A percentile compares a stretch with the other conserved stretches of the same genome.
Conservation (phyloP, 768 basidiomycete genomes). For the Suillus ampliporus region DNA sequence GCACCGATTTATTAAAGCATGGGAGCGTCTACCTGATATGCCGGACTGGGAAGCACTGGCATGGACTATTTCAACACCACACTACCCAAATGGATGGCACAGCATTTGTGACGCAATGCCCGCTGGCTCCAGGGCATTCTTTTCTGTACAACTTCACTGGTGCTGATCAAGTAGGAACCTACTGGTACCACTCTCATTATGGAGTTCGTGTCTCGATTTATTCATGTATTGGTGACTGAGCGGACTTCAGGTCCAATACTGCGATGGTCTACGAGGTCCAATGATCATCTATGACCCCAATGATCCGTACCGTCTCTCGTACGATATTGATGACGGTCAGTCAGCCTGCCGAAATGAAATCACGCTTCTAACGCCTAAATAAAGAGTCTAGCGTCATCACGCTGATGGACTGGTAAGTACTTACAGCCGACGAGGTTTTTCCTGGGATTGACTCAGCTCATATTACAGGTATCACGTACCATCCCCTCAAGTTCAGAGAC, state of each 20-base stretch:
- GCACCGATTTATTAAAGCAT: neutral
- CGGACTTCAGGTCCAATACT: slow-evolving; percentile 46
- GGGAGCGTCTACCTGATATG: neutral
- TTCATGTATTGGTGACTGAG: neutral
- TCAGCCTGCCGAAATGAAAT: neutral
- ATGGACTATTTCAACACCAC: neutral
- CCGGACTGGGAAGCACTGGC: neutral
- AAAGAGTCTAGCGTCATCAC: neutral
- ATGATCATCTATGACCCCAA: slow-evolving; percentile 51
- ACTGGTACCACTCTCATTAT: slow-evolving; percentile 5
- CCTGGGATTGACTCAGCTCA: neutral
- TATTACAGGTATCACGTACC: neutral
- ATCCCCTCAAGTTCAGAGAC: slow-evolving; percentile 4
- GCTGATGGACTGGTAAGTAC: slow-evolving; percentile 2
- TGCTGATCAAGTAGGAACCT: neutral
- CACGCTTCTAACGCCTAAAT: neutral
- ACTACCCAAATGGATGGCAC: neutral
- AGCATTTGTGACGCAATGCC: slow-evolving; percentile 3
- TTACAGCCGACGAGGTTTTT: neutral
- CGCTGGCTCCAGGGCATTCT: neutral
- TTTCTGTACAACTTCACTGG: neutral
- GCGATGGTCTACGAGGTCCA: slow-evolving; percentile 58
- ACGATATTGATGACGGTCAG: neutral
- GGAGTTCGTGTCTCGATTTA: neutral
- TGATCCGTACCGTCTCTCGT: neutral